phyloP scores from a whole-genome alignment of 805 yeast genomes.

The Cyberlindnera americana region DNA sequence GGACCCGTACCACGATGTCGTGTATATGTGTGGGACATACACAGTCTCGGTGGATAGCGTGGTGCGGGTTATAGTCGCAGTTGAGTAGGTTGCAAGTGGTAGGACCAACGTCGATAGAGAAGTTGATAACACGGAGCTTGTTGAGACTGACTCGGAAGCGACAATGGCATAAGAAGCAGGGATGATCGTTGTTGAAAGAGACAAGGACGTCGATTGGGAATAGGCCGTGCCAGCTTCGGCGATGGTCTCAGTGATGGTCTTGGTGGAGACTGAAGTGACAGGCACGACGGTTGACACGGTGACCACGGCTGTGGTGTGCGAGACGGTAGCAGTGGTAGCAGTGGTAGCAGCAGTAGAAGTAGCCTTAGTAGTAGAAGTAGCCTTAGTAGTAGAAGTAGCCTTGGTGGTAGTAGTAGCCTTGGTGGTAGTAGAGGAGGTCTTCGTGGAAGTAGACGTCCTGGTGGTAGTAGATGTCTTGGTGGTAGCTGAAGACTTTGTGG shows the following conservation, averaged over 20 bases:
- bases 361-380: conserved; percentile 7
- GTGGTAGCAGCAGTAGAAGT: background rate
- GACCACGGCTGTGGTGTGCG: background rate
- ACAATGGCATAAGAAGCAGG: conserved; percentile 8
- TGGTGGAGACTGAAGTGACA: conserved; percentile 6
- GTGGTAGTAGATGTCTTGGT: conserved; percentile 22
- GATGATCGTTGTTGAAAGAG: conserved; percentile 12
- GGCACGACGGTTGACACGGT: conserved; percentile 10
- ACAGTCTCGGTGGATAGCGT: background rate
- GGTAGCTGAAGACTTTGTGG: conserved; percentile 2
- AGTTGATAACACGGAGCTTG: conserved; percentile 7
- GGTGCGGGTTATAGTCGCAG: conserved; percentile 7
- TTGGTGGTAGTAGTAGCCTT: background rate
- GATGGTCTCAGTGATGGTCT: conserved; percentile 5
- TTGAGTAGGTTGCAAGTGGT: conserved; percentile 13
- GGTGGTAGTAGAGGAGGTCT: conserved; percentile 6
- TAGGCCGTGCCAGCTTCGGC: conserved; percentile 4
- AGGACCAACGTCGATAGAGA: conserved; percentile 14
- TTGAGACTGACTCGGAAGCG: conserved; percentile 1
- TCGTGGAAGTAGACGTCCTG: conserved; percentile 8
- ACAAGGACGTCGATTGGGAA: conserved; percentile 11
- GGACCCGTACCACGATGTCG: conserved; percentile 9
- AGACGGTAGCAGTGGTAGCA: too few species aligned
- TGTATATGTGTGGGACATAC: conserved; percentile 2
- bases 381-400: background rate